Evolutionary conservation across 805 yeast genomes (phyloP), one percentile per base, ranked within the genome.

Genomic region (Candida suzukii): DNA sequence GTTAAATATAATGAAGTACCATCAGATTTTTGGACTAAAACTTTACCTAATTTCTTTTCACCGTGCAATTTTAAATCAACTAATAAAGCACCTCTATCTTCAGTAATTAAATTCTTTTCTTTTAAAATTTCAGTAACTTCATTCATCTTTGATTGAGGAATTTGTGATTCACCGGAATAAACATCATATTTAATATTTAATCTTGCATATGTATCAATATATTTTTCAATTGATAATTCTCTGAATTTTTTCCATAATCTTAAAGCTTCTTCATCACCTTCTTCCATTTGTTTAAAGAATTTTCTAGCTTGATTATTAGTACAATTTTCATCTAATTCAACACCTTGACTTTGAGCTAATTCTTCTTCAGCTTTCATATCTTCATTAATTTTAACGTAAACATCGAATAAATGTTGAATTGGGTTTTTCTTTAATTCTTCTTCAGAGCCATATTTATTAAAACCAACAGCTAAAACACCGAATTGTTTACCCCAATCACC

Each of bases 401-500:
- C 96, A 44, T 90, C 91, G 56, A 90, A 93, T 60, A 93, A 74
- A 64, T 93, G 99, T 66, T 88, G 80, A 60, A 93, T 90, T 43
- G 99, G 97, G 61, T 93, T 93, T 37, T 57, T 54, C 42, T 70
- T 70, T 48, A 93, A 73, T 28, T 68, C 67, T 56, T 80, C 85
- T 60, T 83, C 95, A 47, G 73, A 65, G 38, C 99, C 99, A 59
- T 84, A 93, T 57, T 76, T 79, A 42, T 78, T 76, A 63, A 83
- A 93, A 37, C 97, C 99, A 47, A 93, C 83, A 21, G 98, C 99
- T 52, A 93, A 73, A 36, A 93, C 63, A 64, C 99, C 99, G 57
- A 91, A 93, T 70, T 93, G 99, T 67, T 93, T 93, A 43, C 99
- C 99, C 99, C 99, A 93, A 67, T 93, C 99, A 57, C 99, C 99